These are phyloP conservation scores for Tetrahymena borealis DNA, from an alignment of 73 alveolate species.

Conservation along the genomic window DNA sequence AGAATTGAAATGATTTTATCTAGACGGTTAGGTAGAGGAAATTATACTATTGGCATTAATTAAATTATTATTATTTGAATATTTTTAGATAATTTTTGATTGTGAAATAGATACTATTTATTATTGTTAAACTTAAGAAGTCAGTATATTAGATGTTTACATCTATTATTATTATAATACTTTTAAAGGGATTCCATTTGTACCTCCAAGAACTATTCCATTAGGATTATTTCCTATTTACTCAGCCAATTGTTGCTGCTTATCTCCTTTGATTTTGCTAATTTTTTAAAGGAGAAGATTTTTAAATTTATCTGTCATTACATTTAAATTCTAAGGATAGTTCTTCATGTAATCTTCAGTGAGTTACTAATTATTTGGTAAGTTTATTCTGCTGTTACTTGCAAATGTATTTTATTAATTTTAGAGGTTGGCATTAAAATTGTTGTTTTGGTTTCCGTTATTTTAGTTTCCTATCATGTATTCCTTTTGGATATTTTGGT, in stretches of 20 bases:
- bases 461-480: not conserved
- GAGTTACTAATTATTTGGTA: not conserved
- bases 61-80: not conserved
- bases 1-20: not conserved
- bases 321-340: not conserved
- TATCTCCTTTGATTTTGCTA: not conserved
- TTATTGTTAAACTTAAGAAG: not conserved
- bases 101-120: not conserved
- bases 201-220: not conserved
- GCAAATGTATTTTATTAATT: no score
- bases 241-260: not conserved
- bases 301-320: not conserved
- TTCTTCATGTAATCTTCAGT: not conserved
- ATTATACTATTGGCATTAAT: not conserved
- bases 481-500: not conserved
- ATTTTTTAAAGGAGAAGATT: not conserved
- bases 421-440: not conserved
- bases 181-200: not conserved
- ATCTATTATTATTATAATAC: not conserved
- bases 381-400: no score
- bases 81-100: not conserved
- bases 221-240: not conserved
- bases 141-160: not conserved
- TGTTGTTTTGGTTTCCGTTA: no score
- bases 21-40: not conserved